phyloP scores from a whole-genome alignment of 179 eudicot genomes.

The Pouteria campechiana region DNA sequence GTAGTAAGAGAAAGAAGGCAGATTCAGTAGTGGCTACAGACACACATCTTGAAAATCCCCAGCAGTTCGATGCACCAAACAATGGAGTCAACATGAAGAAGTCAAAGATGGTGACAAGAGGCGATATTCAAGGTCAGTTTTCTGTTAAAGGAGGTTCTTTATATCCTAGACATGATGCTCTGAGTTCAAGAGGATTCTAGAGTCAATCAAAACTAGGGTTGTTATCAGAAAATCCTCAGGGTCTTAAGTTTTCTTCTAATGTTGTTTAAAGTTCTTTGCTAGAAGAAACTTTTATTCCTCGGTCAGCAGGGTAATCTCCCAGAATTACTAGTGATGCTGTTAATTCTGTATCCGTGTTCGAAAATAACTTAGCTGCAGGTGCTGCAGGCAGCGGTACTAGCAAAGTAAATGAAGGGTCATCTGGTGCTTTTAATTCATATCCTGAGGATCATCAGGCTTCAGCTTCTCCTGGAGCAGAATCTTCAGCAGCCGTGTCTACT shows the following conservation, averaged over 20 bases:
- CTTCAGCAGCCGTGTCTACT: slow-evolving; percentile 10
- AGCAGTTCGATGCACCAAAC: slow-evolving; percentile 29
- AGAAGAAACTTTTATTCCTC: slow-evolving; percentile 7
- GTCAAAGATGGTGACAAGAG: slow-evolving; percentile 30
- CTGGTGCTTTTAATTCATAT: slow-evolving; percentile 22
- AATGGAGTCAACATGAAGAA: slow-evolving; percentile 20
- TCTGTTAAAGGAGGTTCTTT: slow-evolving; percentile 21
- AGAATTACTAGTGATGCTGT: no score
- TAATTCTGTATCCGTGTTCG: no score
- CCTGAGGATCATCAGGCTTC: slow-evolving; percentile 21
- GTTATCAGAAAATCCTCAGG: slow-evolving; percentile 8
- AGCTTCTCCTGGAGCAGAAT: slow-evolving; percentile 19
- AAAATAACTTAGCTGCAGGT: slow-evolving; percentile 19
- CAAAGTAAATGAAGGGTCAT: slow-evolving; percentile 16
- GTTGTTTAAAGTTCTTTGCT: slow-evolving; percentile 1
- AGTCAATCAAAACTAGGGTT: slow-evolving; percentile 9
- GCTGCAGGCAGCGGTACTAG: slow-evolving; percentile 22
- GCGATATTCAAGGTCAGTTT: slow-evolving; percentile 29
- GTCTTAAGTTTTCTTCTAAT: slow-evolving; percentile 6
- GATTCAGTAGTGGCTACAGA: slow-evolving; percentile 30
- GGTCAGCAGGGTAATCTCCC: slow-evolving; percentile 4
- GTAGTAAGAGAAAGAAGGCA: slow-evolving; percentile 50
- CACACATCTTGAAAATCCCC: slow-evolving; percentile 27
- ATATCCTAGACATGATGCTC: slow-evolving; percentile 1
- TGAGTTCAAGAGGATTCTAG: slow-evolving; percentile 12